Base-by-base conservation (phyloP, 2,329 filamentous ascomycete genomes). In the Ascochyta koolunga region DNA sequence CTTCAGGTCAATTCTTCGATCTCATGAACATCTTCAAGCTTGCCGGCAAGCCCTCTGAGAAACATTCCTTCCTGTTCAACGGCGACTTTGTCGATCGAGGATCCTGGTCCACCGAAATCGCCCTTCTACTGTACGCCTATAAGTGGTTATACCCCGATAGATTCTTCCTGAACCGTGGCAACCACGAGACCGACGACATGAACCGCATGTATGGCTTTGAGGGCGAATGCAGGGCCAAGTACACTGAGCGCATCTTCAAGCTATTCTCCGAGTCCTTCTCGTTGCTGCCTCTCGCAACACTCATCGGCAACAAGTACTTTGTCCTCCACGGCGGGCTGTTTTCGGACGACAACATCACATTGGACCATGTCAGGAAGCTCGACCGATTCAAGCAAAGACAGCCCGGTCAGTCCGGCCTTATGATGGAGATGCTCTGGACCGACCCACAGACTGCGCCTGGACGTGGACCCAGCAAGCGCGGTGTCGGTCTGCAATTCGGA, bases 361-460 rank as follows among this genome's bases (percentile, higher is more conserved):
- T 99, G 46, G 91, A 98, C 64, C 93, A 99, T 71, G 96, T 99
- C 64, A 86, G 95, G 63, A 96, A 96, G 78, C 81, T 98, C 53
- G 88, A 98, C 77, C 84, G 93, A 62, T 93, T 97, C 78, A 87
- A 85, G 73, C 95, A 98, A 77, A 85, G 91, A 58, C 93, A 98
- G 70, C 93, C 95, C 2, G 95, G 95, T 27, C 95, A 99, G 75
- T 80, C 89, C 42, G 95, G 95, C 13, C 79, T 99, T 67, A 99
- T 99, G 95, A 99, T 99, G 95, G 95, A 99, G 78, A 99, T 99
- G 95, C 84, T 99, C 40, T 99, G 95, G 95, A 98, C 95, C 0
- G 95, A 99, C 72, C 95, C 95, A 2, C 95, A 99, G 75, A 83
- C 89, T 0, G 83, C 87, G 65, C 87, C 89, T 24, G 95, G 95